Percentiles rank a stretch among this genome's conserved stretches.
phyloP scores from a whole-genome alignment of 176 grass and related monocot genomes.

The Hyparrhenia diplandra region DNA sequence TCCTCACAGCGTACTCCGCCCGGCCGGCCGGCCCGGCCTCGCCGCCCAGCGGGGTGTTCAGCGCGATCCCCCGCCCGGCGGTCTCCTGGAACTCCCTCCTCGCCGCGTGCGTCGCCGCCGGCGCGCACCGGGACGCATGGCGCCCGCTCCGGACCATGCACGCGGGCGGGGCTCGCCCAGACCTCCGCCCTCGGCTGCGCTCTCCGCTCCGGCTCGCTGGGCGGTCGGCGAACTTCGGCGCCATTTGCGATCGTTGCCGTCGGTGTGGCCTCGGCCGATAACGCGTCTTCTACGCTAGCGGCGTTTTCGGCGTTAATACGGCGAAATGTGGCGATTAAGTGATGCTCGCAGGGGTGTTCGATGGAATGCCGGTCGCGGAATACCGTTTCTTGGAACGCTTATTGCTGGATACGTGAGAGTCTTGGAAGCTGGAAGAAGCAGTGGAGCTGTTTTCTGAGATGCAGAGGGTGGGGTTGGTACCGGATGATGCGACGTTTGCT shows the following conservation, averaged over 20 bases:
- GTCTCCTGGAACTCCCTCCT: constrained; percentile 71
- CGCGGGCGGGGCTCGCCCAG: constrained; percentile 8
- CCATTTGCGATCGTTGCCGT: constrained; percentile 54
- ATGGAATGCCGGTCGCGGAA: constrained; percentile 51
- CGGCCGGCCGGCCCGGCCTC: constrained; percentile 4
- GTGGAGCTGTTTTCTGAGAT: constrained; percentile 27
- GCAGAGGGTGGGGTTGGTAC: constrained; percentile 40
- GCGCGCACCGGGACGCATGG: constrained; percentile 27
- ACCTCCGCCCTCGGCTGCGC: constrained; percentile 46
- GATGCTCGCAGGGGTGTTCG: constrained; percentile 42
- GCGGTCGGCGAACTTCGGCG: constrained; percentile 2
- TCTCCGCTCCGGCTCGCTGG: constrained; percentile 30
- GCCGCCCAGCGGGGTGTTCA: constrained; percentile 43
- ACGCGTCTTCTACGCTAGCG: constrained; percentile 40
- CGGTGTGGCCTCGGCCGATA: constrained; percentile 14
- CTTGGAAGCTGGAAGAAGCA: neutral
- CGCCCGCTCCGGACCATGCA: constrained; percentile 31
- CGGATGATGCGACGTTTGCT: constrained; percentile 54
- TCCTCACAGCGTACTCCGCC: constrained; percentile 48
- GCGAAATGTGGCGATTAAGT: constrained; percentile 29
- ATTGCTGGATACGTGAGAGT: constrained; percentile 25
- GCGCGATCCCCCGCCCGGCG: constrained; percentile 38
- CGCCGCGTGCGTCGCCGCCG: constrained; percentile 32
- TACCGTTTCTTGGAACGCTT: constrained; percentile 50
- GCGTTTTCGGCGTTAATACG: constrained; percentile 48